phyloP scores from a whole-genome alignment of 257 asterid genomes.

The Nemophila menziesii region DNA sequence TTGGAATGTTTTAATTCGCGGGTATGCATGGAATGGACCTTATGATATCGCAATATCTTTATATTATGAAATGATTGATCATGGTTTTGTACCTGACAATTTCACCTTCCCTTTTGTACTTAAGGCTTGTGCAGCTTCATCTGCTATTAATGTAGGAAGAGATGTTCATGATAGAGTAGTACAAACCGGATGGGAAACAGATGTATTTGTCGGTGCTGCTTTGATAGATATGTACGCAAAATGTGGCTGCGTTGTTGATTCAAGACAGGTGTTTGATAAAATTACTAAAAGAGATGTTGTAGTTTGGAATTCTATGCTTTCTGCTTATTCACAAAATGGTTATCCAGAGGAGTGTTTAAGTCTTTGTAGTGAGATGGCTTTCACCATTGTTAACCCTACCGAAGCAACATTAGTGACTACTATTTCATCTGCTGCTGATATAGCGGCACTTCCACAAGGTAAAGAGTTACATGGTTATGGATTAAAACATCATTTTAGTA shows the following conservation, averaged over 20 bases:
- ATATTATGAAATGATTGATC: conserved; percentile 29
- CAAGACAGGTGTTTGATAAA: conserved; percentile 36
- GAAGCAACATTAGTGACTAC: conserved; percentile 49
- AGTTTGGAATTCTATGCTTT: conserved; percentile 55
- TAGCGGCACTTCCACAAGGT: conserved; percentile 32
- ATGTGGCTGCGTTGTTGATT: conserved; percentile 30
- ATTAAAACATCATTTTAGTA: conserved; percentile 35
- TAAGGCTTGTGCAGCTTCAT: conserved; percentile 46
- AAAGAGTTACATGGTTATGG: conserved; percentile 49
- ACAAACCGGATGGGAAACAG: conserved; percentile 35
- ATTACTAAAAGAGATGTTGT: conserved; percentile 40
- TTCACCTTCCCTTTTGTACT: conserved; percentile 49
- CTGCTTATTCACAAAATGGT: conserved; percentile 46
- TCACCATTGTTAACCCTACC: conserved; percentile 25
- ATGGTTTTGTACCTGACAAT: conserved; percentile 41
- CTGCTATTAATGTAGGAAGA: conserved; percentile 31
- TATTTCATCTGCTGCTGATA: conserved; percentile 43
- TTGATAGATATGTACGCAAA: conserved; percentile 59
- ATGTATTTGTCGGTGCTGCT: conserved; percentile 52
- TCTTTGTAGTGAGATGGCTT: conserved; percentile 41
- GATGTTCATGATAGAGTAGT: conserved; percentile 30
- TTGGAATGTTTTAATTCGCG: conserved; percentile 57
- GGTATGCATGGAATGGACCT: conserved; percentile 61
- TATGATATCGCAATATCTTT: conserved; percentile 30
- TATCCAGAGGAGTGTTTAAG: conserved; percentile 32